Percentiles rank a stretch among this genome's conserved stretches.
Conservation (phyloP, 208 protist species). For the Trypanosomatidae sp. region DNA sequence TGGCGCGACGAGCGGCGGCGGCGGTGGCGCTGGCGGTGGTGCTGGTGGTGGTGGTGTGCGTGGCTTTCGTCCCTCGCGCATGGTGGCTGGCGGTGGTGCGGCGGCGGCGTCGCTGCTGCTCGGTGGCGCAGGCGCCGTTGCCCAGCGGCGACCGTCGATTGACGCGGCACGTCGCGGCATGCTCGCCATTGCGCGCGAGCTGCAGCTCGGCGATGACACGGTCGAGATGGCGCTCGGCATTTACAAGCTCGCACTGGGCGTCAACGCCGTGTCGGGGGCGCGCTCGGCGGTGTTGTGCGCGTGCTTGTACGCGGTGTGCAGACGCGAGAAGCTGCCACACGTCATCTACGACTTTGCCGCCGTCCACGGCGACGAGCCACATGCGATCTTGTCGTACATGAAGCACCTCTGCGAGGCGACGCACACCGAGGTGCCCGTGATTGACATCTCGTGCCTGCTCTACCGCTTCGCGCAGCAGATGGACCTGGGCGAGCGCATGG, state of each 20-base stretch:
- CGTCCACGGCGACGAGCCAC: slow-evolving; percentile 26
- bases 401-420: slow-evolving; percentile 63
- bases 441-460: slow-evolving; percentile 80
- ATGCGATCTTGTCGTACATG: slow-evolving; percentile 60
- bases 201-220: slow-evolving; percentile 68
- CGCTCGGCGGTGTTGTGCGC: slow-evolving; percentile 57
- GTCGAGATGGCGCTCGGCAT: slow-evolving; percentile 67
- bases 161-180: slow-evolving; percentile 75
- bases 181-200: slow-evolving; percentile 47
- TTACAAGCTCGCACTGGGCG: slow-evolving; percentile 57
- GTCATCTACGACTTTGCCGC: slow-evolving; percentile 87
- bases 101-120: neutral
- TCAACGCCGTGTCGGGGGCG: slow-evolving; percentile 67
- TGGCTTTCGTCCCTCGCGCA: slow-evolving; percentile 29
- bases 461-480: slow-evolving; percentile 79
- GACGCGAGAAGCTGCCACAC: slow-evolving; percentile 68
- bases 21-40: slow-evolving; percentile 4
- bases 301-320: slow-evolving; percentile 77
- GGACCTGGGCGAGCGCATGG: slow-evolving; percentile 49
- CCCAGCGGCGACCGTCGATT: slow-evolving; percentile 42
- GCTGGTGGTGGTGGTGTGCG: slow-evolving; percentile 9
- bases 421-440: slow-evolving; percentile 65
- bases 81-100: neutral
- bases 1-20: neutral
- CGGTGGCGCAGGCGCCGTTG: neutral